Conservation (phyloP, 163 green algal species). For the Chlamydomonas reinhardtii region DNA sequence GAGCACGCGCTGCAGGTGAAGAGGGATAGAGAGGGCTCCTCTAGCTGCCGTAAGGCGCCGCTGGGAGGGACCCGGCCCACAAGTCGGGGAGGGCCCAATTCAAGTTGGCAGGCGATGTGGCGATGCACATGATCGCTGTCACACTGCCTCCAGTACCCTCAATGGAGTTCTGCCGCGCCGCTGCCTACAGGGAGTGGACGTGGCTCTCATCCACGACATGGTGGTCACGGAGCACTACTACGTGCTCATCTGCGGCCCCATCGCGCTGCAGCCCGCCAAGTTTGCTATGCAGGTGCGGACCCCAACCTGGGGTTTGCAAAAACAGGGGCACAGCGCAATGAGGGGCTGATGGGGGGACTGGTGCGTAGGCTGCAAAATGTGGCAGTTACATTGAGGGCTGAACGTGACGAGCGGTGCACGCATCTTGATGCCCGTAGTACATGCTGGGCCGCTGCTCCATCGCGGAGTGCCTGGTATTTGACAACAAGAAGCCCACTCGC, state of each 20-base stretch:
- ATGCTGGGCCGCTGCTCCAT: constrained; percentile 70
- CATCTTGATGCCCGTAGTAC: constrained; percentile 54
- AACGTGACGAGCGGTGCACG: too few relatives aligned
- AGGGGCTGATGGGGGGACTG: too few relatives aligned
- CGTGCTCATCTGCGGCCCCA: constrained; percentile 76
- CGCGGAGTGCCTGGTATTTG: constrained; percentile 79
- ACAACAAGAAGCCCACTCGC: constrained; percentile 29
- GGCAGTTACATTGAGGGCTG: too few relatives aligned
- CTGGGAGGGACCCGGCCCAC: neutral
- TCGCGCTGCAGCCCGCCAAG: constrained; percentile 54
- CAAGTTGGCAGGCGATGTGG: too few relatives aligned
- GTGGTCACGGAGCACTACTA: constrained; percentile 82
- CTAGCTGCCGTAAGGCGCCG: neutral
- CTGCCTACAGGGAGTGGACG: constrained; percentile 56
- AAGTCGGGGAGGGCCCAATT: too few relatives aligned
- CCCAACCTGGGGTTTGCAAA: too few relatives aligned
- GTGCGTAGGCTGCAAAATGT: too few relatives aligned
- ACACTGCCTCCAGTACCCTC: too few relatives aligned
- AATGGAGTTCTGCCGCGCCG: too few relatives aligned
- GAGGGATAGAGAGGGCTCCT: too few relatives aligned
- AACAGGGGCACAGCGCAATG: too few relatives aligned
- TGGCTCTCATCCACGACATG: constrained; percentile 86
- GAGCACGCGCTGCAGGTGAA: constrained; percentile 40
- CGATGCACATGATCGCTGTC: too few relatives aligned
- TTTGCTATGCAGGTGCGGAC: constrained; percentile 69